These are phyloP conservation scores for Nepenthes alata DNA, from an alignment of 179 eudicot genomes.

Conservation along the genomic window DNA sequence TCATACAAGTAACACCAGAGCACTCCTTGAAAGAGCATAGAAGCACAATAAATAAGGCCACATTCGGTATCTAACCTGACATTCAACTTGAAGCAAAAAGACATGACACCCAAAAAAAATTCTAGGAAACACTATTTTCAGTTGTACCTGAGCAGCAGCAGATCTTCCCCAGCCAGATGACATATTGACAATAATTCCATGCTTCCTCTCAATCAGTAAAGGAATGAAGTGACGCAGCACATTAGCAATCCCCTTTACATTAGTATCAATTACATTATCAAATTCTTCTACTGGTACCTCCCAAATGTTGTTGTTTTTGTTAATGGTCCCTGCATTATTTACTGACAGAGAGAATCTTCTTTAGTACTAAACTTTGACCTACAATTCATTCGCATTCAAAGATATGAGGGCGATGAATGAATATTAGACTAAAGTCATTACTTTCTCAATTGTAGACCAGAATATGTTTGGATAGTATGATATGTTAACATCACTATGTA, in stretches of 20 bases:
- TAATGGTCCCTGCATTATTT: slow-evolving; percentile 89
- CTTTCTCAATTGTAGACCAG: not conserved
- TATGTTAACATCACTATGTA: no score
- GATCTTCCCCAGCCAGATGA: slow-evolving; percentile 99
- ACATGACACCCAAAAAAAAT: no score
- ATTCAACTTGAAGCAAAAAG: no score
- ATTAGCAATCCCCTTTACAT: slow-evolving; percentile 72
- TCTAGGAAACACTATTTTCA: not conserved
- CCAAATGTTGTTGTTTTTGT: slow-evolving; percentile 75
- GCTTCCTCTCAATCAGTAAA: slow-evolving; percentile 68
- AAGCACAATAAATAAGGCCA: no score
- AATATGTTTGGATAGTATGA: not conserved
- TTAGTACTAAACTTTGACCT: not conserved
- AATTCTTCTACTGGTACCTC: slow-evolving; percentile 84
- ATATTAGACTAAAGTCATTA: not conserved
- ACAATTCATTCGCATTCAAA: not conserved
- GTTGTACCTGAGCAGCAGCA: slow-evolving; percentile 72
- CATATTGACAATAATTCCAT: slow-evolving; percentile 74
- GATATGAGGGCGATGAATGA: slow-evolving; percentile 4
- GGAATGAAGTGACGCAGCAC: slow-evolving; percentile 85
- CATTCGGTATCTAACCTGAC: no score
- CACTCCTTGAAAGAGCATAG: no score
- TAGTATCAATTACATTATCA: slow-evolving; percentile 75
- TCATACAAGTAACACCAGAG: no score
- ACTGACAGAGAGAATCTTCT: slow-evolving; percentile 28